phyloP scores from a whole-genome alignment of 768 basidiomycete genomes.

The Boletus speciosus region DNA sequence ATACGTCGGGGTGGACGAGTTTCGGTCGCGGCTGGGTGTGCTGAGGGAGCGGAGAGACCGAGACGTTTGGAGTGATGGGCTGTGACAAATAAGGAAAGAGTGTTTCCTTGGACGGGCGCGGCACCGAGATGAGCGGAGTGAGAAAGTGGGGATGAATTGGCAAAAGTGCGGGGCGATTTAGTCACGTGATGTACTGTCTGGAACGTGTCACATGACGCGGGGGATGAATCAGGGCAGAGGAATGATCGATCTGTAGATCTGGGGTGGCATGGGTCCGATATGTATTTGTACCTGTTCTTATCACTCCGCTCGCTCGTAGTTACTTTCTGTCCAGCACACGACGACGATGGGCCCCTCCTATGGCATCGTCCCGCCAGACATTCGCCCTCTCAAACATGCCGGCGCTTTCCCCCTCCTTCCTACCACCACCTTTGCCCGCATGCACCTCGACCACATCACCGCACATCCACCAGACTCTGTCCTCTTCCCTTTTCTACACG shows the following conservation, averaged over 20 bases:
- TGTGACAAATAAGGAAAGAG: constrained; percentile 33
- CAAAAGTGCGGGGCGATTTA: constrained; percentile 18
- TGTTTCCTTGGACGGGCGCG: constrained; percentile 4
- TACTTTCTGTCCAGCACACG: background rate
- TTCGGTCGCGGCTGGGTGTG: constrained; percentile 70
- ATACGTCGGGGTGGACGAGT: constrained; percentile 91
- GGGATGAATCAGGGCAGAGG: constrained; percentile 1
- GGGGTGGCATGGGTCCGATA: constrained; percentile 15
- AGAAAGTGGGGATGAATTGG: constrained; percentile 16
- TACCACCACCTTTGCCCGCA: constrained; percentile 48
- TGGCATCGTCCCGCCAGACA: constrained; percentile 22
- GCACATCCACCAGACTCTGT: constrained; percentile 75
- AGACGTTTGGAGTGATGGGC: constrained; percentile 54
- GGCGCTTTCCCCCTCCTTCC: constrained; percentile 34
- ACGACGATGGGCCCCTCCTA: constrained; percentile 19
- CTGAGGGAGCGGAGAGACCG: constrained; percentile 53
- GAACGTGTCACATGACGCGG: constrained; percentile 18
- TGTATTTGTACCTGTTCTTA: constrained; percentile 26
- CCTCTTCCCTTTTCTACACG: constrained; percentile 88
- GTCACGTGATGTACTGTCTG: constrained; percentile 18
- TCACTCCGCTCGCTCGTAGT: constrained; percentile 1
- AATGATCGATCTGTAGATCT: constrained; percentile 19
- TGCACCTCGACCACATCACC: constrained; percentile 62
- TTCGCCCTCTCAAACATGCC: background rate
- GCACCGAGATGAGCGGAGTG: constrained; percentile 19